A percentile compares a stretch with the other conserved stretches of the same genome.
Evolutionary conservation across 352 stramenopile species (phyloP).

Genomic region (Phytophthora melonis): DNA sequence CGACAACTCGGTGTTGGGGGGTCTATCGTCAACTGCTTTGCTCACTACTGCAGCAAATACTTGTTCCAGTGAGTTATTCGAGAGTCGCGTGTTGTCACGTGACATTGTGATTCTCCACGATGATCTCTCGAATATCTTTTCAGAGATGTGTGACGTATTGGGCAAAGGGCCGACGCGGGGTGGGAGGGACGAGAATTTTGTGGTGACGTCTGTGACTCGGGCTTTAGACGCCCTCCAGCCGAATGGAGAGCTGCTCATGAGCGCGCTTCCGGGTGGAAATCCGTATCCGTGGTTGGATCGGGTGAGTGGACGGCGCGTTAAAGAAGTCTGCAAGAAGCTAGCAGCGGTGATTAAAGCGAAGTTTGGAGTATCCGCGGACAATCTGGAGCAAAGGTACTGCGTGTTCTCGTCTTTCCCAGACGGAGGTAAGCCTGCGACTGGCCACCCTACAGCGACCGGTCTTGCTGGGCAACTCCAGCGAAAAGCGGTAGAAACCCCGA

Average conservation of each 20-base stretch:
- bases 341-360: neutral
- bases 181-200: too few relatives aligned
- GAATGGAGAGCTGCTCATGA: neutral
- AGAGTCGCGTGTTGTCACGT: slow-evolving; percentile 38
- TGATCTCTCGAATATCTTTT: slow-evolving; percentile 40
- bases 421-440: neutral
- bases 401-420: neutral
- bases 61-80: slow-evolving; percentile 25
- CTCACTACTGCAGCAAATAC: slow-evolving; percentile 24
- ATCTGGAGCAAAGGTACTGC: neutral
- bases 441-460: neutral
- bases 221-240: neutral
- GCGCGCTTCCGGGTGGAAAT: too few relatives aligned
- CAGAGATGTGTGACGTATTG: slow-evolving; percentile 28
- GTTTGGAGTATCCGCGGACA: neutral
- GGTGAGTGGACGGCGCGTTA: neutral
- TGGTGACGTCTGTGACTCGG: neutral
- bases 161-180: neutral
- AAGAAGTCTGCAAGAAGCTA: neutral
- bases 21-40: slow-evolving; percentile 10
- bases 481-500: neutral
- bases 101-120: slow-evolving; percentile 42
- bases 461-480: neutral
- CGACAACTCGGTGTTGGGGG: slow-evolving; percentile 24
- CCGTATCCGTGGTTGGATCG: too few relatives aligned